These are phyloP conservation scores for Fusarium liriodendri DNA, from an alignment of 2,329 filamentous ascomycete species.

Conservation along the genomic window DNA sequence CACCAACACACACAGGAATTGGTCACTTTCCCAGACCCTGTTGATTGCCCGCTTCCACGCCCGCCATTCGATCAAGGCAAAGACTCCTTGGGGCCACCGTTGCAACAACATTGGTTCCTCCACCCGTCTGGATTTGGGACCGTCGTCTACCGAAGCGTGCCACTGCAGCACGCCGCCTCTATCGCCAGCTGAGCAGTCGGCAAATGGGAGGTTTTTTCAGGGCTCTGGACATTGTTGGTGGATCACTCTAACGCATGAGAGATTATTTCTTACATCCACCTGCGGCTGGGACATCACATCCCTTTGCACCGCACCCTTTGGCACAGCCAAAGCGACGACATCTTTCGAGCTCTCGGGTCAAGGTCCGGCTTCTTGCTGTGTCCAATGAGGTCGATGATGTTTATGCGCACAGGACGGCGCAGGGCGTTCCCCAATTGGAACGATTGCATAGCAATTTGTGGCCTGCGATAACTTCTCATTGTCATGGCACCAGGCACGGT, in stretches of 20 bases:
- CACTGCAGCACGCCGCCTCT: constrained; percentile 43
- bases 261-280: constrained; percentile 45
- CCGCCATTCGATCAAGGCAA: constrained; percentile 23
- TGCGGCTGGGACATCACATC: constrained; percentile 11
- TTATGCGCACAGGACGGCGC: constrained; percentile 11
- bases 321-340: constrained; percentile 13
- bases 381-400: constrained; percentile 18
- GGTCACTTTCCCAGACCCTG: constrained; percentile 7
- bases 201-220: constrained; percentile 48
- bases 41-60: not conserved
- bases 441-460: not conserved
- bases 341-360: constrained; percentile 23
- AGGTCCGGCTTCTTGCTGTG: constrained; percentile 8
- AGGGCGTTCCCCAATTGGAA: not conserved
- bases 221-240: constrained; percentile 42
- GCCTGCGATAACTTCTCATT: not conserved
- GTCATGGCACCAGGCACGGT: not conserved
- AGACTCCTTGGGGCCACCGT: constrained; percentile 28
- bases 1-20: not conserved
- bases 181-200: constrained; percentile 25
- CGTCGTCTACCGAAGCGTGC: constrained; percentile 36
- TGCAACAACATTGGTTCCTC: constrained; percentile 23
- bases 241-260: constrained; percentile 42
- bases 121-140: constrained; percentile 24
- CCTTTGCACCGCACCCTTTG: not conserved